Base-by-base conservation (phyloP, 495 filamentous ascomycete species). In the Penicillium atrosanguineum region DNA sequence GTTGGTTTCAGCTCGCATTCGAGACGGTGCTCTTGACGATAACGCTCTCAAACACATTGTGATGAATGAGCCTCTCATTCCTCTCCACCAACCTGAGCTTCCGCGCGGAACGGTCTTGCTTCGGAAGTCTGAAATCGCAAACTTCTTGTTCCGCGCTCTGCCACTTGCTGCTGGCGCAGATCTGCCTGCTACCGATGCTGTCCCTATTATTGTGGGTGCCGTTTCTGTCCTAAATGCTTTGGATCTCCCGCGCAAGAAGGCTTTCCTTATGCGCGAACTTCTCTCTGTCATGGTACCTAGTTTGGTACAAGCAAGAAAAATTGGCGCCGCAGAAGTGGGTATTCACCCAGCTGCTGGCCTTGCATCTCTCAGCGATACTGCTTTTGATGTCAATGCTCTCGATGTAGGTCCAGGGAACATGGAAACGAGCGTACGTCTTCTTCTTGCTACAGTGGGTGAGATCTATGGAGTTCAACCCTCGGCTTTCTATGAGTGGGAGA, bases 291-390 rank as follows among this genome's bases (percentile, higher is more conserved):
- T 96, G 51, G 87, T 94, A 48, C 87, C 87, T 50, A 89, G 86
- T 1, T 74, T 98, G 26, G 86, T 96, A n/a, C 89, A 96, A 67
- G 95, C 95, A 15, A 79, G 94, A 37, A 96, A 95, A 49, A 79
- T 90, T 49, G 91, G 91, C 29, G 95, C 94, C 48, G 94, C 95
- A 18, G 94, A 97, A 59, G 87, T 93, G 51, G 94, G 95, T 5
- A 87, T 98, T 41, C 94, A 97, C 69, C 95, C 95, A 42, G 91
- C 91, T 23, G 91, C 94, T 20, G 90, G 88, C 1, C 69, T 95
- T 38, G 82, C 85, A 12, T 84, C 85, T 55, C 69, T 91, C 20
- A 78, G 69, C 47, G 75, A 79, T 48, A 69, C 73, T 5, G 64
- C 74, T 1, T 77, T 77, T 52, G 73, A 78, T 56, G 74, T 85